phyloP scores from a whole-genome alignment of 2,329 filamentous ascomycete genomes.

The Grosmannia serpens region DNA sequence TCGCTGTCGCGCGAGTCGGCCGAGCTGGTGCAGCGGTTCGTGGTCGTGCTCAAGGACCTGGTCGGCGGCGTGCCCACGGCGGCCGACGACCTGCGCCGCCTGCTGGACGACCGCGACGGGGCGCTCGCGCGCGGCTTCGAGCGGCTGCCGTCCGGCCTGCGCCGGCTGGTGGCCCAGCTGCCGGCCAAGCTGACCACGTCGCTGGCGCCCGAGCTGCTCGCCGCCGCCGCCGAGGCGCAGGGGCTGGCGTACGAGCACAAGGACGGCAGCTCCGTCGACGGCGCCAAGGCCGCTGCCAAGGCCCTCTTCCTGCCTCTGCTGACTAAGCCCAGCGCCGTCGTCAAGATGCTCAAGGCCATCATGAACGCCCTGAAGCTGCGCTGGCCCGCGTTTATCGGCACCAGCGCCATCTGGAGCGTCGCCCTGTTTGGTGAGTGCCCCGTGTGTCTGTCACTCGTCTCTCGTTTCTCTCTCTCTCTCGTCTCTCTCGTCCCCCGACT shows the following conservation, averaged over 20 bases:
- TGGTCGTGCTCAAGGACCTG: slow-evolving; percentile 81
- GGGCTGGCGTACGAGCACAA: slow-evolving; percentile 40
- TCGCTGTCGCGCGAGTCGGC: slow-evolving; percentile 75
- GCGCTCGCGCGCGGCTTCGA: slow-evolving; percentile 49
- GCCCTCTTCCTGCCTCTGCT: slow-evolving; percentile 63
- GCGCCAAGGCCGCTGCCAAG: slow-evolving; percentile 44
- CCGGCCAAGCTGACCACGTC: slow-evolving; percentile 69
- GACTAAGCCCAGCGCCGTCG: slow-evolving; percentile 76
- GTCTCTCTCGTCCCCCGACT: not conserved
- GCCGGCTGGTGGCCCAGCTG: slow-evolving; percentile 76
- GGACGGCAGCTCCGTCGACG: slow-evolving; percentile 32
- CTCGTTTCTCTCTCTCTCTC: not conserved
- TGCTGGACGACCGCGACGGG: slow-evolving; percentile 50
- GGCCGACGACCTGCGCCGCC: slow-evolving; percentile 67
- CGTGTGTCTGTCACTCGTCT: not conserved
- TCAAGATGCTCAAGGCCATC: slow-evolving; percentile 77
- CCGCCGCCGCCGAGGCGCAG: slow-evolving; percentile 65
- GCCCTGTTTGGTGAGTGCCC: slow-evolving; percentile 65
- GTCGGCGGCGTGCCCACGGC: slow-evolving; percentile 88
- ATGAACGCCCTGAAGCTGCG: slow-evolving; percentile 76
- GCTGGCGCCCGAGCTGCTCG: slow-evolving; percentile 71
- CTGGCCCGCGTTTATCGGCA: slow-evolving; percentile 84
- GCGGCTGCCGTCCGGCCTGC: slow-evolving; percentile 63
- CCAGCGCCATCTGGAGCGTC: slow-evolving; percentile 83
- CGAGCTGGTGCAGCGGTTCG: slow-evolving; percentile 73